Conservation (phyloP, 116 monocot species). For the Trichopus zeylanicus region DNA sequence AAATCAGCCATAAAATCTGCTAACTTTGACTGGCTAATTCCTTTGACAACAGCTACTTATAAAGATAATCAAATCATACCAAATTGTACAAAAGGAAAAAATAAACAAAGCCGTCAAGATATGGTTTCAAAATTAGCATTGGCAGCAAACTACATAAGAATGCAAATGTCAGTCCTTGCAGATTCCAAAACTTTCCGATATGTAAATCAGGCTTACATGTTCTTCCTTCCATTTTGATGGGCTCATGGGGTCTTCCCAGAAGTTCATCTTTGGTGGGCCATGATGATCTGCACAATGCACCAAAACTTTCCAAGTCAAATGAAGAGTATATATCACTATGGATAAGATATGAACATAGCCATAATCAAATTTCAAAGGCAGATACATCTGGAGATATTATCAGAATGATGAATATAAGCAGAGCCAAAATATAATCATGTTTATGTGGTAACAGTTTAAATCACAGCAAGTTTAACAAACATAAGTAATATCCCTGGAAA, state of each 20-base stretch:
- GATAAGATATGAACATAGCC: neutral
- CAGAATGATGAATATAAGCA: too few relatives aligned
- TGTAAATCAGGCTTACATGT: slow-evolving; percentile 21
- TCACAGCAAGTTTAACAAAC: too few relatives aligned
- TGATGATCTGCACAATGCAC: slow-evolving; percentile 30
- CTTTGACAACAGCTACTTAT: too few relatives aligned
- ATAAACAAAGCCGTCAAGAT: neutral
- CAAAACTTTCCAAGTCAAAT: neutral
- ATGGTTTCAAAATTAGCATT: neutral
- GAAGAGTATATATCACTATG: neutral
- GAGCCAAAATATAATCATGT: too few relatives aligned
- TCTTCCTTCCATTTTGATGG: slow-evolving; percentile 65
- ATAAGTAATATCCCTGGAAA: too few relatives aligned
- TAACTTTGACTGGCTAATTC: too few relatives aligned
- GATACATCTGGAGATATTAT: too few relatives aligned
- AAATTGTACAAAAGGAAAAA: neutral
- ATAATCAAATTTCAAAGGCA: neutral
- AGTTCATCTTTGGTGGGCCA: slow-evolving; percentile 40
- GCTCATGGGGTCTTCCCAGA: slow-evolving; percentile 48
- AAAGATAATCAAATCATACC: neutral
- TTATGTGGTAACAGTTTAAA: too few relatives aligned
- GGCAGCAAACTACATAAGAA: neutral
- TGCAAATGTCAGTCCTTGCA: neutral
- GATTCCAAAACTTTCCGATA: neutral
- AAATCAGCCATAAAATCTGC: too few relatives aligned